These are phyloP conservation scores for Colletotrichum sp. DNA, from an alignment of 2,329 filamentous ascomycete species.

Conservation along the genomic window DNA sequence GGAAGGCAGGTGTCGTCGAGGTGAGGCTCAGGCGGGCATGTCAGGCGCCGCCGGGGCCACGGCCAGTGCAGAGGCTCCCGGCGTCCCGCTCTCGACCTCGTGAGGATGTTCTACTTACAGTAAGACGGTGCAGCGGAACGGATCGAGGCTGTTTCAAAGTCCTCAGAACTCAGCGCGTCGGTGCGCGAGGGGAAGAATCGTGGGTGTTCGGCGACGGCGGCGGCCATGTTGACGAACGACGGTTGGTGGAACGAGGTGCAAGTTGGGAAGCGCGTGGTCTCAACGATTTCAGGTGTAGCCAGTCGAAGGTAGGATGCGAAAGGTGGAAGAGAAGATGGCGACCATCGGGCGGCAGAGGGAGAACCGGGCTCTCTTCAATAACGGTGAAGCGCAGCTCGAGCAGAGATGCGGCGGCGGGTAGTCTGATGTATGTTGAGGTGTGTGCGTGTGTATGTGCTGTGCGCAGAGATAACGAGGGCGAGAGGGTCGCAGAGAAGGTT, in stretches of 20 bases:
- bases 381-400: background rate
- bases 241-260: background rate
- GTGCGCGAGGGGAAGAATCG: slow-evolving; percentile 20
- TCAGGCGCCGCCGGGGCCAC: background rate
- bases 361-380: background rate
- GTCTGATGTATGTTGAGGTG: background rate
- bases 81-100: background rate
- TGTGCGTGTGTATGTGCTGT: background rate
- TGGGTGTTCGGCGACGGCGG: slow-evolving; percentile 7
- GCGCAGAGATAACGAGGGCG: background rate
- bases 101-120: slow-evolving; percentile 45
- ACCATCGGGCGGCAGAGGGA: slow-evolving; percentile 3
- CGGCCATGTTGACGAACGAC: slow-evolving; percentile 1
- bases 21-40: background rate
- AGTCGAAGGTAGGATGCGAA: background rate
- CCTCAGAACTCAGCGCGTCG: slow-evolving; percentile 47
- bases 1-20: background rate
- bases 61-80: background rate
- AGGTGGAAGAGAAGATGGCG: background rate
- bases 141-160: slow-evolving; percentile 72
- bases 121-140: slow-evolving; percentile 73
- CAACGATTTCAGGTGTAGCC: background rate
- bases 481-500: background rate
- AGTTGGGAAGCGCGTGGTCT: background rate
- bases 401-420: background rate